Percentiles rank a stretch among this genome's conserved stretches.
Evolutionary conservation across 257 asterid genomes (phyloP).

Genomic region (Nicotiana paniculata): DNA sequence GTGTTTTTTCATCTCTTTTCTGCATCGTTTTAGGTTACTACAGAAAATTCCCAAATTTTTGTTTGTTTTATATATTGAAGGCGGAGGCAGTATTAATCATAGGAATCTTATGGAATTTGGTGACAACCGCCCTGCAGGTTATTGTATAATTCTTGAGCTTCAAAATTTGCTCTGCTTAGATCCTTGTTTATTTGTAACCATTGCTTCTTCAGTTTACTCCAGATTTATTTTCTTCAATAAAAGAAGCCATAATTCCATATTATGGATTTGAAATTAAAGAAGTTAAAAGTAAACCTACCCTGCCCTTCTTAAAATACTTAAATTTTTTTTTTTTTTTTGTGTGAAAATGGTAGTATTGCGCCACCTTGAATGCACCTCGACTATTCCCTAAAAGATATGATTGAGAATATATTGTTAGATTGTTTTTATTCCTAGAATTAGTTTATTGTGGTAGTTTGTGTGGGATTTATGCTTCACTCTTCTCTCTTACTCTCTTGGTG

Average conservation of each 20-base stretch:
- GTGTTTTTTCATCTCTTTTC: not conserved
- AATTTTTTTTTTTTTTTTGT: not conserved
- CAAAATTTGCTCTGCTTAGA: slow-evolving; percentile 11
- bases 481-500: not conserved
- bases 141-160: slow-evolving; percentile 11
- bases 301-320: not conserved
- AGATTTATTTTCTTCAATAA: not conserved
- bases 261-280: not conserved
- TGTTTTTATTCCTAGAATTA: not conserved
- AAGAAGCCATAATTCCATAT: not conserved
- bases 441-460: not conserved
- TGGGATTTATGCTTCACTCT: not conserved
- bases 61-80: slow-evolving; percentile 41
- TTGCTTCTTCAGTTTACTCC: not conserved
- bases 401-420: not conserved
- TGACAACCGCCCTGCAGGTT: slow-evolving; percentile 44
- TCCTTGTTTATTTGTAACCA: not conserved
- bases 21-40: not conserved
- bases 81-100: slow-evolving; percentile 35
- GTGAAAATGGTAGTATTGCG: not conserved
- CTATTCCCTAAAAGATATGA: not conserved
- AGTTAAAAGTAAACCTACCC: not conserved
- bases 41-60: slow-evolving; percentile 6
- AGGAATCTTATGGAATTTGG: slow-evolving; percentile 51
- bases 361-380: not conserved